These are phyloP conservation scores for Phytophthora constricta DNA, from an alignment of 352 stramenopile genomes.

Conservation along the genomic window DNA sequence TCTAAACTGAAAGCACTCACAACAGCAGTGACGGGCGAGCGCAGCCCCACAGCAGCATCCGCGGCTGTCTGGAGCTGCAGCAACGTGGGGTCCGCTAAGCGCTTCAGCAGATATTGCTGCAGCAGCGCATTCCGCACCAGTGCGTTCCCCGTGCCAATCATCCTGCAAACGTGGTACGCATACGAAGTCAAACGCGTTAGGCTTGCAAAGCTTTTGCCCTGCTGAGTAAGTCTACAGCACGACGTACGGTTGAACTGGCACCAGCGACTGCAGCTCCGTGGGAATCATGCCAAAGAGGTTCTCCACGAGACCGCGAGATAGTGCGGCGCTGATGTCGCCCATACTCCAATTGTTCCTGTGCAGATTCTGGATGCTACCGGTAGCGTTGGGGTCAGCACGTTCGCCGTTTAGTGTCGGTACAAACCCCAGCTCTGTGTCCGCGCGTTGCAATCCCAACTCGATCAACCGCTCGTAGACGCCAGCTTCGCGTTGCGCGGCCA, in stretches of 20 bases:
- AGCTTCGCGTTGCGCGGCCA: slow-evolving; percentile 26
- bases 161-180: slow-evolving; percentile 37
- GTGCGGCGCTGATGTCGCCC: slow-evolving; percentile 72
- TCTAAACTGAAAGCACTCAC: slow-evolving; percentile 20
- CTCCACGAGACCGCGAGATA: slow-evolving; percentile 68
- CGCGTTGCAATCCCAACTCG: slow-evolving; percentile 46
- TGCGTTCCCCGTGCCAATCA: slow-evolving; percentile 80
- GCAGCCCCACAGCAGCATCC: slow-evolving; percentile 70
- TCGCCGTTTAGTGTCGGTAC: slow-evolving; percentile 77
- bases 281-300: slow-evolving; percentile 83
- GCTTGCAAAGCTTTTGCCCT: no score
- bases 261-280: slow-evolving; percentile 33
- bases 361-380: slow-evolving; percentile 56
- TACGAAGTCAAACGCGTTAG: no score
- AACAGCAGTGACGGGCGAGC: slow-evolving; percentile 45
- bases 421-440: slow-evolving; percentile 64
- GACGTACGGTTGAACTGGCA: slow-evolving; percentile 52
- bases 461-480: slow-evolving; percentile 66
- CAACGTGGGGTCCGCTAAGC: slow-evolving; percentile 39
- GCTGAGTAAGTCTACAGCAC: neutral
- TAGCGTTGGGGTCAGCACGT: slow-evolving; percentile 44
- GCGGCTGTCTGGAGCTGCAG: slow-evolving; percentile 54
- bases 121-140: slow-evolving; percentile 70
- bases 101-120: slow-evolving; percentile 51
- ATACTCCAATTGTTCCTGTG: slow-evolving; percentile 72